Conservation (phyloP, 2,329 filamentous ascomycete species). For the Metarhizium humberi region DNA sequence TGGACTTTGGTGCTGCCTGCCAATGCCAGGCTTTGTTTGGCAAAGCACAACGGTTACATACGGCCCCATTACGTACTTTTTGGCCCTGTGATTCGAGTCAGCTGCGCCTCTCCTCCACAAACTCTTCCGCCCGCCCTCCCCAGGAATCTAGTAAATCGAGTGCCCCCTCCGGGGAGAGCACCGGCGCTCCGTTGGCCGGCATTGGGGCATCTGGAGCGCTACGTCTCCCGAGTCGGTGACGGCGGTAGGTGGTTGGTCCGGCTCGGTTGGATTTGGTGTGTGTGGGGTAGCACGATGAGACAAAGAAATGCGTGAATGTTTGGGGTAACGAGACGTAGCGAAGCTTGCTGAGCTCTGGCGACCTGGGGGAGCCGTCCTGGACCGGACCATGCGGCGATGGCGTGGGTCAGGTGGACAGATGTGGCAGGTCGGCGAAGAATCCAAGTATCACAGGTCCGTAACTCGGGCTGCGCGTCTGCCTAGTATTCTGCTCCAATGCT, state of each 20-base stretch:
- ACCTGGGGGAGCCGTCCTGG: too few species aligned
- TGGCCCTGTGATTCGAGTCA: slow-evolving; percentile 9
- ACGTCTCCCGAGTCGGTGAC: slow-evolving; percentile 2
- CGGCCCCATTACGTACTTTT: slow-evolving; percentile 8
- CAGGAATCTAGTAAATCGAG: neutral
- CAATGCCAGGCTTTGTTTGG: neutral
- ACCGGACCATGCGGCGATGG: neutral
- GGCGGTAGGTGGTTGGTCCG: slow-evolving; percentile 1
- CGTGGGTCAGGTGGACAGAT: slow-evolving; percentile 6
- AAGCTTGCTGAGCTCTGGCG: neutral
- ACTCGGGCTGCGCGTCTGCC: neutral
- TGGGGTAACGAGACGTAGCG: neutral
- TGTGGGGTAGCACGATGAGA: neutral
- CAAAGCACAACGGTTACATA: slow-evolving; percentile 3
- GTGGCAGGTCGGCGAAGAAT: slow-evolving; percentile 6
- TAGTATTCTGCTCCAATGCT: neutral
- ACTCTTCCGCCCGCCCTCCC: slow-evolving; percentile 1
- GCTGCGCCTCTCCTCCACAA: slow-evolving; percentile 5
- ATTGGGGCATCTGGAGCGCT: neutral
- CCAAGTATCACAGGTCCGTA: neutral
- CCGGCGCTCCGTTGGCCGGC: slow-evolving; percentile 2
- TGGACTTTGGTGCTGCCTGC: neutral
- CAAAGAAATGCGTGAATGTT: neutral
- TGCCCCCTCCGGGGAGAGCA: neutral
- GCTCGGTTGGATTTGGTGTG: slow-evolving; percentile 3